Evolutionary conservation across 2,329 filamentous ascomycete species (phyloP).

Genomic region (Aotearoamyces nothofagi): DNA sequence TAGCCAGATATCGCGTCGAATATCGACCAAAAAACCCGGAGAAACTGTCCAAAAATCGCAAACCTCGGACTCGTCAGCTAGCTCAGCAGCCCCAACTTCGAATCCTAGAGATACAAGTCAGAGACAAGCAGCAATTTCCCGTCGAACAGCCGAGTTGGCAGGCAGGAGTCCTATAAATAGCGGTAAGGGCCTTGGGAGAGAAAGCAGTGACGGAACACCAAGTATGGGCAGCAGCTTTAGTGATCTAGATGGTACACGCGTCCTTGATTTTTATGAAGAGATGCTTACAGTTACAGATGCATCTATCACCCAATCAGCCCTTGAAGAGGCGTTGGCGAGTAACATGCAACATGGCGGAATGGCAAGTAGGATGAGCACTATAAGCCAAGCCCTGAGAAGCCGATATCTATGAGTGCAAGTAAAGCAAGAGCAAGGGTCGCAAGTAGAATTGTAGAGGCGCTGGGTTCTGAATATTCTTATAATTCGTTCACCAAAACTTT

Average conservation of each 20-base stretch:
- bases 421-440: too few species aligned
- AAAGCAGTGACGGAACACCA: slow-evolving; percentile 58
- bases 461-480: too few species aligned
- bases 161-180: slow-evolving; percentile 36
- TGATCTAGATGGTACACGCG: slow-evolving; percentile 54
- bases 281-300: slow-evolving; percentile 33
- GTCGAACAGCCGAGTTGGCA: slow-evolving; percentile 40
- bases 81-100: slow-evolving; percentile 23
- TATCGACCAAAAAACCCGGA: slow-evolving; percentile 7
- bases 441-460: too few species aligned
- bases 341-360: slow-evolving; percentile 48
- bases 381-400: slow-evolving; percentile 51
- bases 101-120: too few species aligned
- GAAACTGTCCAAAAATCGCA: slow-evolving; percentile 14
- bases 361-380: slow-evolving; percentile 49
- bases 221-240: slow-evolving; percentile 81
- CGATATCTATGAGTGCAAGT: slow-evolving; percentile 27
- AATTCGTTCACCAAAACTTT: too few species aligned
- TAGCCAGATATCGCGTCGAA: slow-evolving; percentile 6
- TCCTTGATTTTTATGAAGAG: slow-evolving; percentile 3
- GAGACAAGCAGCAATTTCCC: too few species aligned
- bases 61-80: slow-evolving; percentile 47
- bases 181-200: slow-evolving; percentile 34
- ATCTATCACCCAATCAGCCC: slow-evolving; percentile 64
- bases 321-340: slow-evolving; percentile 65